Percentiles rank a stretch among this genome's conserved stretches.
phyloP scores from a whole-genome alignment of 2,329 filamentous ascomycete species.

The Onygenales sp. region DNA sequence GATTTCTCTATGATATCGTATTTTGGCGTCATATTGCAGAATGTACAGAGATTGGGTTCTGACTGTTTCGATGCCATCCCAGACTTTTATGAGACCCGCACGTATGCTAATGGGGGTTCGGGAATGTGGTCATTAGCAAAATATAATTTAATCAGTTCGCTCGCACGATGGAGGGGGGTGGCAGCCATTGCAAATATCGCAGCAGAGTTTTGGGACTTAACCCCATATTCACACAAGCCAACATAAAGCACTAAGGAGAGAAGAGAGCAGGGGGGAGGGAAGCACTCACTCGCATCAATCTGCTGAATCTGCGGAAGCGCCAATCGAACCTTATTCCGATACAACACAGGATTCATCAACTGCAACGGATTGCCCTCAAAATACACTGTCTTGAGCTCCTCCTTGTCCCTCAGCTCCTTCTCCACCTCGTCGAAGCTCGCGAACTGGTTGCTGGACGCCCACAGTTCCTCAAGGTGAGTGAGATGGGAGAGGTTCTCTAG shows the following conservation, averaged over 20 bases:
- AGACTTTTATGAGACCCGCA: constrained; percentile 15
- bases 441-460: constrained; percentile 85
- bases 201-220: no score
- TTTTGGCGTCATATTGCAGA: no score
- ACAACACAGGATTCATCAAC: constrained; percentile 65
- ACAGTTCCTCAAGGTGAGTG: constrained; percentile 72
- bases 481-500: constrained; percentile 63
- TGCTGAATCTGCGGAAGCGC: constrained; percentile 80
- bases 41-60: no score
- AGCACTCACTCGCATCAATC: constrained; percentile 88
- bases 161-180: background rate
- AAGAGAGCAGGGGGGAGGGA: constrained; percentile 2
- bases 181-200: no score
- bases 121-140: constrained; percentile 4
- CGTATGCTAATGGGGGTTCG: constrained; percentile 17
- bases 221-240: background rate
- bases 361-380: constrained; percentile 94
- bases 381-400: constrained; percentile 78
- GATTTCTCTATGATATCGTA: no score
- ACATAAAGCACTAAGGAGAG: background rate
- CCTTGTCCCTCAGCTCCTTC: constrained; percentile 65
- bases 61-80: no score
- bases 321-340: constrained; percentile 86
- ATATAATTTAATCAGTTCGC: background rate
- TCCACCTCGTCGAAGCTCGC: constrained; percentile 72